phyloP scores from a whole-genome alignment of 1,284 basidiomycete genomes.

The Sporisorium reilianum region DNA sequence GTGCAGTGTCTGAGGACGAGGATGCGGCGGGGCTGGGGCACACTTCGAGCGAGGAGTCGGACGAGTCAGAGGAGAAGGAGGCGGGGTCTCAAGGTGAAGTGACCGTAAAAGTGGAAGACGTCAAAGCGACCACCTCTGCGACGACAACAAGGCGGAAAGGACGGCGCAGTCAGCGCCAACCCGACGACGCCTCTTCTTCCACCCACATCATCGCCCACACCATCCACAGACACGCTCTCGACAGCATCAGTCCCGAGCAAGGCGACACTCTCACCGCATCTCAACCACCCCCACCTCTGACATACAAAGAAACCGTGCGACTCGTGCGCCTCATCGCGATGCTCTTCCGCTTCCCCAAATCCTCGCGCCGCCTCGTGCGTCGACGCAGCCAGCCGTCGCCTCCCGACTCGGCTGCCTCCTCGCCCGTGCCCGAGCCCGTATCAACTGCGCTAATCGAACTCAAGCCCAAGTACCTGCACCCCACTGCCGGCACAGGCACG shows the following conservation, averaged over 20 bases:
- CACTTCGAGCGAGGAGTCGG: constrained; percentile 25
- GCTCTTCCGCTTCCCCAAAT: constrained; percentile 46
- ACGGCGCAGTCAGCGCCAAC: background rate
- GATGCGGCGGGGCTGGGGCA: constrained; percentile 10
- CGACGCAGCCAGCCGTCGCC: background rate
- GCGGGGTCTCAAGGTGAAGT: background rate
- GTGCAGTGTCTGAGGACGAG: constrained; percentile 15
- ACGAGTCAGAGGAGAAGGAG: background rate
- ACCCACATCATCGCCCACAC: constrained; percentile 16
- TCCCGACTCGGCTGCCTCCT: background rate
- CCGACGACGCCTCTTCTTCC: constrained; percentile 4
- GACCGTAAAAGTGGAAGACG: background rate
- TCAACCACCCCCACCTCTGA: constrained; percentile 16
- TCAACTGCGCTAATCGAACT: constrained; percentile 13
- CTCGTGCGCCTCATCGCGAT: constrained; percentile 38
- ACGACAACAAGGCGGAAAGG: background rate
- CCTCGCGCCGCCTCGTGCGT: constrained; percentile 28
- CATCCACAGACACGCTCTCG: constrained; percentile 15
- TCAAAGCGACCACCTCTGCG: background rate
- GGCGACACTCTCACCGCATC: background rate
- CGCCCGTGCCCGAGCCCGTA: background rate
- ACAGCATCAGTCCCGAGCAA: background rate
- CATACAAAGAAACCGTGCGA: constrained; percentile 44
- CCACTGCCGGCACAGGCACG: background rate
- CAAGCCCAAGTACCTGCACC: constrained; percentile 26